Evolutionary conservation across 768 basidiomycete genomes (phyloP).

Genomic region (Lanmaoa rubissima): DNA sequence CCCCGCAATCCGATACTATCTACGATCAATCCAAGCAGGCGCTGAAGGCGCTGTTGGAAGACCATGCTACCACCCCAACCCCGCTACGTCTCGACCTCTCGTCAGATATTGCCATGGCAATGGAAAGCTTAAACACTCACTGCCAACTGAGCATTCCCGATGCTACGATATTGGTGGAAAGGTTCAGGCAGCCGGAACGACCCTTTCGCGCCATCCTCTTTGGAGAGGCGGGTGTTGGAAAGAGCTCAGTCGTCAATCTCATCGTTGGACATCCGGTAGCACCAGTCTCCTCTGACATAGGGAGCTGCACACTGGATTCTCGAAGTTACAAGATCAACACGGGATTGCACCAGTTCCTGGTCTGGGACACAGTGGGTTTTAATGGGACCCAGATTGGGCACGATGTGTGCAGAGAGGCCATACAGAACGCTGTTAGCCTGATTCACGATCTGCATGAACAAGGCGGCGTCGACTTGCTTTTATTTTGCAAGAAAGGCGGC

Average conservation of each 20-base stretch:
- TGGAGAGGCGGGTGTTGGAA: slow-evolving; percentile 40
- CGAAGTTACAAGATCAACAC: slow-evolving; percentile 23
- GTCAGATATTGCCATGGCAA: slow-evolving; percentile 2
- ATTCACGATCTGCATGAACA: slow-evolving; percentile 27
- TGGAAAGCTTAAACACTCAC: slow-evolving; percentile 8
- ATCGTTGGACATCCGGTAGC: slow-evolving; percentile 27
- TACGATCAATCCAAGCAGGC: slow-evolving; percentile 16
- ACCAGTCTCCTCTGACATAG: slow-evolving; percentile 20
- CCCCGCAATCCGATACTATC: not conserved
- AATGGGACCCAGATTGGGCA: slow-evolving; percentile 15
- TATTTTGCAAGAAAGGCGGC: slow-evolving; percentile 35
- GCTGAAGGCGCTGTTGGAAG: slow-evolving; percentile 10
- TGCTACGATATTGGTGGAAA: slow-evolving; percentile 12
- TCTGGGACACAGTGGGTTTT: slow-evolving; percentile 36
- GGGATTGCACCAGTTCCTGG: slow-evolving; percentile 18
- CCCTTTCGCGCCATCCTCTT: slow-evolving; percentile 36
- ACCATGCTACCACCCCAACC: slow-evolving; percentile 4
- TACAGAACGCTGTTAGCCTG: slow-evolving; percentile 29
- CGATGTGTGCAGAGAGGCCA: slow-evolving; percentile 11
- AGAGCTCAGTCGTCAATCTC: slow-evolving; percentile 44
- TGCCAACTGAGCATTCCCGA: slow-evolving; percentile 12
- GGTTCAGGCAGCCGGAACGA: slow-evolving; percentile 11
- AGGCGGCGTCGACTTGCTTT: slow-evolving; percentile 39
- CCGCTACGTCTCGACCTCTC: slow-evolving; percentile 18
- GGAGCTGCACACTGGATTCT: slow-evolving; percentile 35